Evolutionary conservation across 1,284 basidiomycete species (phyloP).

Genomic region (Rhodotorula glutinis): DNA sequence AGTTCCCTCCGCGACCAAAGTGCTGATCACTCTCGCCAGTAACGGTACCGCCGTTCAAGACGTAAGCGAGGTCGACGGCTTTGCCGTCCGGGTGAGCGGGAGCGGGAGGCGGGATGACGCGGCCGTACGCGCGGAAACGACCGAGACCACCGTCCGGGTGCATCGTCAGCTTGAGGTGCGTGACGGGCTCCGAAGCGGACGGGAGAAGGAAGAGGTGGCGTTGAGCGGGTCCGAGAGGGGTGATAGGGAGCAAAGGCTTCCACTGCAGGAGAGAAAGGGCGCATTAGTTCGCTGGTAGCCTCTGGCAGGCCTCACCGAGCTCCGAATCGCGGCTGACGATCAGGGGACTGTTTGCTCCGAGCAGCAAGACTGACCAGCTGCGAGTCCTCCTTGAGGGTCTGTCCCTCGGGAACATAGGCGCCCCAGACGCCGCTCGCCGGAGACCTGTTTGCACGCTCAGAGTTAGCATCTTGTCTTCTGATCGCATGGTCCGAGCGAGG

Average conservation of each 20-base stretch:
- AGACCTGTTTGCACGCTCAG: constrained; percentile 22
- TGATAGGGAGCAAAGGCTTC: constrained; percentile 71
- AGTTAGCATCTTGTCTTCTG: rapidly evolving
- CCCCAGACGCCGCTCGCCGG: constrained; percentile 44
- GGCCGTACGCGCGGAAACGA: constrained; percentile 52
- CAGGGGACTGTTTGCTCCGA: no score
- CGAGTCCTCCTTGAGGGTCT: constrained; percentile 33
- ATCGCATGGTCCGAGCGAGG: no score
- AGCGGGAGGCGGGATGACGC: constrained; percentile 58
- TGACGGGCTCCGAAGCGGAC: constrained; percentile 53
- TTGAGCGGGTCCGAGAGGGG: constrained; percentile 72
- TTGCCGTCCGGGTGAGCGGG: constrained; percentile 43
- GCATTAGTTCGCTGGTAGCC: neutral
- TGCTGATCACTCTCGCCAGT: constrained; percentile 75
- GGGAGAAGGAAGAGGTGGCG: constrained; percentile 80
- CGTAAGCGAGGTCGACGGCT: constrained; percentile 79
- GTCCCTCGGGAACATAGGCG: constrained; percentile 31
- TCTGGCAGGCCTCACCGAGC: no score
- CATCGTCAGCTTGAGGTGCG: constrained; percentile 88
- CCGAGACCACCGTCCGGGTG: constrained; percentile 85
- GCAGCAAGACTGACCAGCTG: constrained; percentile 22
- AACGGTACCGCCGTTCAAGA: constrained; percentile 81
- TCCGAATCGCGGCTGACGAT: neutral
- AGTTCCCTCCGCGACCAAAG: constrained; percentile 85
- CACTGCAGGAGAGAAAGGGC: constrained; percentile 57